A percentile compares a stretch with the other conserved stretches of the same genome.
Evolutionary conservation across 1,284 basidiomycete species (phyloP).

Genomic region (Athelia psychrophila): DNA sequence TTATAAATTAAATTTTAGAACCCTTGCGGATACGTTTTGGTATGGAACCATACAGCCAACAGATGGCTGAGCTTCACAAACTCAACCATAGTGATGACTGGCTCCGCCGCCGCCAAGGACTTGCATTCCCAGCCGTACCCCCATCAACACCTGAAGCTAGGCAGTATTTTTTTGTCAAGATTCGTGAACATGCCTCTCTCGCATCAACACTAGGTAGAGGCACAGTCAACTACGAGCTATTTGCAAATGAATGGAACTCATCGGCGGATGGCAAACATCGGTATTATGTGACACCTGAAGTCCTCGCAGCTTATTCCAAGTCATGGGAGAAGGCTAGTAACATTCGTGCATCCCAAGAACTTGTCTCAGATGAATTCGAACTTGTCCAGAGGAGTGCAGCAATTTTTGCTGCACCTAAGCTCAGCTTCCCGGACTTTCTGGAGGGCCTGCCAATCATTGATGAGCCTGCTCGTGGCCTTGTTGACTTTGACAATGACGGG

Average conservation of each 20-base stretch:
- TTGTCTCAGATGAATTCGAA: slow-evolving; percentile 11
- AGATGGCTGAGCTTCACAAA: background rate
- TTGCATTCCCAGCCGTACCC: slow-evolving; percentile 18
- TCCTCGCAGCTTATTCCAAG: slow-evolving; percentile 15
- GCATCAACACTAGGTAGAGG: slow-evolving; percentile 8
- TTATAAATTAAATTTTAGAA: background rate
- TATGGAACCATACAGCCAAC: background rate
- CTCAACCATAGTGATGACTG: slow-evolving; percentile 17
- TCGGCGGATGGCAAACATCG: slow-evolving; percentile 18
- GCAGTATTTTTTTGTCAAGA: slow-evolving; percentile 16
- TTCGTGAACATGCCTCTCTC: slow-evolving; percentile 6
- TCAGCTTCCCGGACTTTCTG: background rate
- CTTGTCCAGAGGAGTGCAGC: background rate
- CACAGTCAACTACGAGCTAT: slow-evolving; percentile 14
- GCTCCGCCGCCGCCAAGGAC: slow-evolving; percentile 16
- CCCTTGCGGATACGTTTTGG: background rate
- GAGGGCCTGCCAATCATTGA: background rate
- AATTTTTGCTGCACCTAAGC: background rate
- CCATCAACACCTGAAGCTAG: slow-evolving; percentile 18
- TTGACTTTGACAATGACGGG: background rate
- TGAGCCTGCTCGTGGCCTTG: background rate
- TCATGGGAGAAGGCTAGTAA: slow-evolving; percentile 5
- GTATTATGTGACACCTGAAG: slow-evolving; percentile 17
- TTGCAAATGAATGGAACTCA: slow-evolving; percentile 19
- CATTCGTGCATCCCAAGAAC: slow-evolving; percentile 13